phyloP scores from a whole-genome alignment of 805 yeast species.

The Sugiyamaella americana region DNA sequence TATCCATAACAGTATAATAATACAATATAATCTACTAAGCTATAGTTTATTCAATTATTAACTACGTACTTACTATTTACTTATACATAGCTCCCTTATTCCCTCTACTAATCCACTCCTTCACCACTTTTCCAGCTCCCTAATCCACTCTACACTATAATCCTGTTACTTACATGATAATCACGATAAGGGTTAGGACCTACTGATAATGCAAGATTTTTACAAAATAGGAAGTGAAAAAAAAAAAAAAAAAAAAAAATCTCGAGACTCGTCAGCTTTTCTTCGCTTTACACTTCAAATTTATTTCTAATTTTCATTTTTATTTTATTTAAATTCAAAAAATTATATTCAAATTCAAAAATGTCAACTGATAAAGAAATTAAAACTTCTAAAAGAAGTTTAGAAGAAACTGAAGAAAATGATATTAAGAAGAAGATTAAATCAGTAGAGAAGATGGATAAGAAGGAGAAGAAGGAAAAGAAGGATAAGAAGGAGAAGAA shows the following conservation, averaged over 20 bases:
- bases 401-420: slow-evolving; percentile 14
- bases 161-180: too few species aligned
- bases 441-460: slow-evolving; percentile 19
- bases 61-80: neutral
- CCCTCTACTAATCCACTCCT: too few species aligned
- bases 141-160: too few species aligned
- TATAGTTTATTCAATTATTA: neutral
- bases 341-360: slow-evolving; percentile 1
- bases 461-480: slow-evolving; percentile 25
- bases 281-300: too few species aligned
- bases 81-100: too few species aligned
- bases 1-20: too few species aligned
- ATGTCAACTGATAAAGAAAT: slow-evolving; percentile 12
- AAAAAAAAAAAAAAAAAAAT: too few species aligned
- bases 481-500: slow-evolving; percentile 26
- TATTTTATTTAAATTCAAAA: neutral
- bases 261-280: neutral
- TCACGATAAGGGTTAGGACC: neutral
- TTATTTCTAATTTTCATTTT: neutral
- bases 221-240: neutral
- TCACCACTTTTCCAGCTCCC: too few species aligned
- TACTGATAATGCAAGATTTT: neutral
- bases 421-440: slow-evolving; percentile 24
- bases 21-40: neutral
- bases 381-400: neutral